A percentile compares a stretch with the other conserved stretches of the same genome.
Conservation (phyloP, 192 early-diverging fungal genomes). For the Rhizophagus clarus region DNA sequence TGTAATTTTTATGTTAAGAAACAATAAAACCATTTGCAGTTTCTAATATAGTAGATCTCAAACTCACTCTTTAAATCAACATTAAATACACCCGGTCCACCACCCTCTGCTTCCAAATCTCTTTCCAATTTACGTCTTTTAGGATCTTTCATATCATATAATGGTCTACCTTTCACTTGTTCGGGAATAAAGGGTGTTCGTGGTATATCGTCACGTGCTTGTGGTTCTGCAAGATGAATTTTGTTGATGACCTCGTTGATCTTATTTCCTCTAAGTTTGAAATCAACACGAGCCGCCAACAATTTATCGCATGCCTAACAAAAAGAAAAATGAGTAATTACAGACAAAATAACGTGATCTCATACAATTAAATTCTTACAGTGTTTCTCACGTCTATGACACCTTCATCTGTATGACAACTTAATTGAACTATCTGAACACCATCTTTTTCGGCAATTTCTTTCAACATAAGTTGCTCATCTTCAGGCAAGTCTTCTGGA, state of each 20-base stretch:
- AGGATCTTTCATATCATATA: slow-evolving; percentile 82
- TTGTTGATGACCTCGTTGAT: slow-evolving; percentile 92
- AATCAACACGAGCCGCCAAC: slow-evolving; percentile 88
- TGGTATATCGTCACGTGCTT: slow-evolving; percentile 78
- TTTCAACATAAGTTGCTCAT: slow-evolving; percentile 77
- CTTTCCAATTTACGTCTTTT: slow-evolving; percentile 81
- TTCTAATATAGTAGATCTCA: background rate
- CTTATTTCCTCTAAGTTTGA: slow-evolving; percentile 92
- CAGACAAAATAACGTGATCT: background rate
- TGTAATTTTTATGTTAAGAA: slow-evolving; percentile 1
- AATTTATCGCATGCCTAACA: slow-evolving; percentile 86
- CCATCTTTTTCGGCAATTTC: slow-evolving; percentile 65
- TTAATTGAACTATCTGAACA: slow-evolving; percentile 80
- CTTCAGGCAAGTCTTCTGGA: slow-evolving; percentile 74
- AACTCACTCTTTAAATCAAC: slow-evolving; percentile 86
- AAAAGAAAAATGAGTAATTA: background rate
- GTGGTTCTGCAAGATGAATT: slow-evolving; percentile 91
- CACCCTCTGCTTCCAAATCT: slow-evolving; percentile 86
- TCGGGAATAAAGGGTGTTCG: slow-evolving; percentile 87
- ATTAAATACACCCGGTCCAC: slow-evolving; percentile 96
- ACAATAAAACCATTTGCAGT: background rate
- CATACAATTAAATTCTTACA: slow-evolving; percentile 7
- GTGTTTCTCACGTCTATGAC: slow-evolving; percentile 94
- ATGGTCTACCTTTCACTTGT: slow-evolving; percentile 63
- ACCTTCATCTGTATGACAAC: slow-evolving; percentile 92